These are phyloP conservation scores for Gossypium stocksii DNA, from an alignment of 345 rosid genomes.

Conservation along the genomic window DNA sequence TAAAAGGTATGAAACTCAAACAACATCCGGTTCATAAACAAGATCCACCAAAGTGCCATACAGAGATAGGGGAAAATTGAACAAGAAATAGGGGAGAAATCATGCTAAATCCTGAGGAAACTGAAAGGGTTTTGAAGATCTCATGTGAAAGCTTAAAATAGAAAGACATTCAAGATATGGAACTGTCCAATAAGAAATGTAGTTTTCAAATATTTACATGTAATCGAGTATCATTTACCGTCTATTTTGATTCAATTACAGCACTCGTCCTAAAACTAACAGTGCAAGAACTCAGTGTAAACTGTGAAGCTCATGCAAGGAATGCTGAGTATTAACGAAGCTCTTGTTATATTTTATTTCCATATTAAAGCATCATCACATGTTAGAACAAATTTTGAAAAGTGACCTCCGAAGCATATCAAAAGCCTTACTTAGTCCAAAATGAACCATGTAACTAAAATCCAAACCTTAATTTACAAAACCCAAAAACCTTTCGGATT, in stretches of 20 bases:
- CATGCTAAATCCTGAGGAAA: neutral
- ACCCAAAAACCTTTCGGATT: neutral
- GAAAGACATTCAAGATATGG: neutral
- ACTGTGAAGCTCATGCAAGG: too few relatives aligned
- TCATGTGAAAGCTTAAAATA: neutral
- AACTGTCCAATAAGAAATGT: neutral
- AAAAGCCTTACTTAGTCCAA: neutral
- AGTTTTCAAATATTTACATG: too few relatives aligned
- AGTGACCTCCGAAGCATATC: neutral
- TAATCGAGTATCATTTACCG: too few relatives aligned
- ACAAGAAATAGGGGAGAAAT: neutral
- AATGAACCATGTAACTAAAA: neutral
- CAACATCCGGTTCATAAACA: neutral
- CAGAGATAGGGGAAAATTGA: neutral
- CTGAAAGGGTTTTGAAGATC: neutral
- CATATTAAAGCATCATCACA: neutral
- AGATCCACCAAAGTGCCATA: neutral
- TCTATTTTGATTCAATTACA: too few relatives aligned
- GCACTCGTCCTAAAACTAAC: neutral
- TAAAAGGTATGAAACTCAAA: neutral
- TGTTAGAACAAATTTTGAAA: neutral
- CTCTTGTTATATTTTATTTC: neutral
- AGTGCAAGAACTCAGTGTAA: neutral
- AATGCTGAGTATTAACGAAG: too few relatives aligned
- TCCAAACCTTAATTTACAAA: neutral